Conservation (phyloP, 108 stramenopile species). For the Craspedostauros australis region DNA sequence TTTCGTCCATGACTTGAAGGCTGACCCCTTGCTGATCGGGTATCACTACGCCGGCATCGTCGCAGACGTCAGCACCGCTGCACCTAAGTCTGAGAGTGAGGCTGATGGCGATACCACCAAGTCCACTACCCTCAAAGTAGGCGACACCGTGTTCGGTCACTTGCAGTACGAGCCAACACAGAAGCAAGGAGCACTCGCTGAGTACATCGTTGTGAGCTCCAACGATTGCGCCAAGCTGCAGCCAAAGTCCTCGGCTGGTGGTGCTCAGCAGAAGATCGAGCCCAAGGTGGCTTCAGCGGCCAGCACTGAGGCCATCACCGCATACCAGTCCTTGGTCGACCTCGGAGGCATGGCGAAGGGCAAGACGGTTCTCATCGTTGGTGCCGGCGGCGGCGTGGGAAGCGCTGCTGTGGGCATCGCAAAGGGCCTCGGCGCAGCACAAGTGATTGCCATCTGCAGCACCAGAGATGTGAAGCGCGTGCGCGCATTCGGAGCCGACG, state of each 20-base stretch:
- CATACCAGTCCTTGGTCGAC: conserved; percentile 26
- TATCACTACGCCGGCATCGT: conserved; percentile 23
- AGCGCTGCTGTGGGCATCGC: conserved; percentile 30
- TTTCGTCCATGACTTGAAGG: conserved; percentile 14
- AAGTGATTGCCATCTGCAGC: conserved; percentile 26
- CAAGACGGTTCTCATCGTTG: conserved; percentile 21
- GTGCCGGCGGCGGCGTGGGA: conserved; percentile 35
- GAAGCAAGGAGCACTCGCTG: conserved; percentile 25
- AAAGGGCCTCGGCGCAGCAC: conserved; percentile 7
- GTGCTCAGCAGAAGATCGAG: not conserved
- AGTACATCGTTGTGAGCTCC: conserved; percentile 19
- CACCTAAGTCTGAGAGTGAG: too few species aligned
- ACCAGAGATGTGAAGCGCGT: conserved; percentile 28
- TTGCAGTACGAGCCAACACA: conserved; percentile 19
- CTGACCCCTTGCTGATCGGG: conserved; percentile 11
- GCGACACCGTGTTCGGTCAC: conserved; percentile 20
- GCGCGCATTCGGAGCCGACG: conserved; percentile 12
- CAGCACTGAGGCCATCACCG: conserved; percentile 23
- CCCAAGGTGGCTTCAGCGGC: conserved; percentile 16
- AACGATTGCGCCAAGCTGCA: conserved; percentile 7
- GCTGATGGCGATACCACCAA: too few species aligned
- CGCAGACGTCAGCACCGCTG: conserved; percentile 4
- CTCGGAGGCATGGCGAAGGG: conserved; percentile 5
- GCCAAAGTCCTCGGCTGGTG: not conserved
- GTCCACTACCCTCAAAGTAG: not conserved